These are phyloP conservation scores for Fusarium mexicanum DNA, from an alignment of 2,329 filamentous ascomycete species.

Conservation along the genomic window DNA sequence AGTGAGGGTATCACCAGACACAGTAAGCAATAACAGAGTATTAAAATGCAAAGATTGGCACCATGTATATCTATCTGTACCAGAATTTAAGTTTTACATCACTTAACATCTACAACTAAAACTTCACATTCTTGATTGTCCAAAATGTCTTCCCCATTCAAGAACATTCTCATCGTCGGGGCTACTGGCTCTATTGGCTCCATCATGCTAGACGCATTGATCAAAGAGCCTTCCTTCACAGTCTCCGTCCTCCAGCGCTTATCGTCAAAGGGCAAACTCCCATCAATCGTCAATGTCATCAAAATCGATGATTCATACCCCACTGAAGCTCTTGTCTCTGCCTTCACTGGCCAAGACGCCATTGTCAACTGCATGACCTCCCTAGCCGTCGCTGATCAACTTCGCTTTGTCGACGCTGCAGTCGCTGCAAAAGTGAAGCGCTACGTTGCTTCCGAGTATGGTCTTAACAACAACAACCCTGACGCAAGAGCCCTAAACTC, in stretches of 20 bases:
- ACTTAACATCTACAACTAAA: neutral
- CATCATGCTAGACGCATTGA: neutral
- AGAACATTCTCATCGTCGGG: neutral
- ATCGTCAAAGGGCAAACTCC: neutral
- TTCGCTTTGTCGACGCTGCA: constrained; percentile 4
- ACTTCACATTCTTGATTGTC: fast-evolving
- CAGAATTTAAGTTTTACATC: fast-evolving
- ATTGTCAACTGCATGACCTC: constrained; percentile 13
- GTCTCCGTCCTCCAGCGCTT: neutral
- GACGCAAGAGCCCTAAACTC: constrained; percentile 4
- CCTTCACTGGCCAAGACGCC: neutral
- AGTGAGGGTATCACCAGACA: neutral
- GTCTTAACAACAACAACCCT: constrained; percentile 9
- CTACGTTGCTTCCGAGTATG: constrained; percentile 3
- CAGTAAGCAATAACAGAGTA: fast-evolving
- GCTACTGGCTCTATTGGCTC: neutral
- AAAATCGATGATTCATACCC: constrained; percentile 10
- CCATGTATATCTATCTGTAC: fast-evolving
- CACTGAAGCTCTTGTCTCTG: neutral
- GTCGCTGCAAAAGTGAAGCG: neutral
- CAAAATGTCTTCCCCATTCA: constrained; percentile 2
- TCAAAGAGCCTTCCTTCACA: neutral
- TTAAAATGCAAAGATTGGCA: neutral
- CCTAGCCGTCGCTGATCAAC: constrained; percentile 1
- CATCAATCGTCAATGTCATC: neutral